These are phyloP conservation scores for Verticillium isaacii DNA, from an alignment of 2,329 filamentous ascomycete species.

Conservation along the genomic window DNA sequence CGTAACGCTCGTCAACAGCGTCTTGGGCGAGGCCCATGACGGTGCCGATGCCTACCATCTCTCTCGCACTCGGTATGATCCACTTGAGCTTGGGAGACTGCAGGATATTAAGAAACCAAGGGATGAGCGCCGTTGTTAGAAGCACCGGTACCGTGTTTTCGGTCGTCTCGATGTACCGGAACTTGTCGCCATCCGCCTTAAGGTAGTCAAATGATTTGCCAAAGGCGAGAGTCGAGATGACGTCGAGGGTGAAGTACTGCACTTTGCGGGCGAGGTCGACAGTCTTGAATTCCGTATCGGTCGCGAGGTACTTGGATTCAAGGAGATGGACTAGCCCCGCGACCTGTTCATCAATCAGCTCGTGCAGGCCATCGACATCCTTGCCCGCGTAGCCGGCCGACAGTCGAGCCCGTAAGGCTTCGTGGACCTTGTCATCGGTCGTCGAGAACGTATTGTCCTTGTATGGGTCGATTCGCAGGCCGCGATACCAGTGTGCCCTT, in stretches of 20 bases:
- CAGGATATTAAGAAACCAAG: conserved; percentile 32
- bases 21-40: conserved; percentile 25
- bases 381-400: conserved; percentile 28
- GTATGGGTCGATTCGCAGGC: conserved; percentile 22
- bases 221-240: conserved; percentile 19
- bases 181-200: conserved; percentile 16
- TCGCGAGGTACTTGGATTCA: conserved; percentile 7
- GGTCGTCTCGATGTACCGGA: conserved; percentile 14
- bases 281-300: background rate
- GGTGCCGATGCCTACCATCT: conserved; percentile 22
- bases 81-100: conserved; percentile 32
- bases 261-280: conserved; percentile 10
- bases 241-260: conserved; percentile 17
- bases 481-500: conserved; percentile 20
- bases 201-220: conserved; percentile 21
- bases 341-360: conserved; percentile 4
- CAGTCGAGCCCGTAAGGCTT: conserved; percentile 38
- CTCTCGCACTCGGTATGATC: conserved; percentile 24
- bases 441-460: conserved; percentile 24
- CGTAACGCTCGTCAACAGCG: conserved; percentile 22
- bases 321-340: conserved; percentile 5
- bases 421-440: conserved; percentile 33
- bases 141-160: conserved; percentile 33
- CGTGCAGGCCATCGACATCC: conserved; percentile 8
- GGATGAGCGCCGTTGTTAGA: conserved; percentile 36